Base-by-base conservation (phyloP, 768 basidiomycete species). In the Suillus placidus region DNA sequence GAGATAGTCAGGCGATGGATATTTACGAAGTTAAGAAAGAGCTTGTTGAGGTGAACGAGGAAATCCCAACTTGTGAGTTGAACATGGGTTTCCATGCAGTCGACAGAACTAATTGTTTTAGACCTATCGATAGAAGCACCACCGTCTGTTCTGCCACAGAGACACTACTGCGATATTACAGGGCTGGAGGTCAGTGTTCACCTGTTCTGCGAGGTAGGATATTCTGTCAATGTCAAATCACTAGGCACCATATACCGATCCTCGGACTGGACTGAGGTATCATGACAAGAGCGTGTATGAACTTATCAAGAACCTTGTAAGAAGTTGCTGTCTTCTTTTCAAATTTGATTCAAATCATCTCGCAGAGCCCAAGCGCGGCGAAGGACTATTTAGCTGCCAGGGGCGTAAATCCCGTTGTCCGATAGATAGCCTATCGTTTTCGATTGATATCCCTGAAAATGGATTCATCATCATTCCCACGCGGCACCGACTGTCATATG, bases 271-370 rank as follows among this genome's bases (percentile, higher is more conserved):
- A 1, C 80, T 95, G 12, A 84, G 93, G 5, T 94, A 91, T 73
- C 90, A 94, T 67, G 90, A 94, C 80, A 93, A 91, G 80, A 91
- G 87, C 67, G 86, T 94, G n/a, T 94, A 93, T 72, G 91, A 93
- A 56, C 79, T 93, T 35, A 86, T 94, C 68, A 92, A 91, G 73
- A 83, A 85, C 58, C 77, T 95, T 71, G 93, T 92, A 60, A 66
- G 82, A 69, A 26, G n/a, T 34, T 34, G 1, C 40, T 23, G 23
- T 32, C 7, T 40, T 12, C 40, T 37, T 2, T 43, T 35, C 12
- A n/a, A 3, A 54, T 20, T 18, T 60, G 10, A 30, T 37, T 43
- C 9, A 10, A 55, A 8, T 32, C 38, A 4, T 18, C 30, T n/a
- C 52, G 14, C 67, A 92, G 90, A 92, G 87, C 69, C 73, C 85